Percentiles rank a stretch among this genome's conserved stretches.
These are phyloP conservation scores for Neurospora sp. DNA, from an alignment of 495 filamentous ascomycete genomes.

Conservation along the genomic window DNA sequence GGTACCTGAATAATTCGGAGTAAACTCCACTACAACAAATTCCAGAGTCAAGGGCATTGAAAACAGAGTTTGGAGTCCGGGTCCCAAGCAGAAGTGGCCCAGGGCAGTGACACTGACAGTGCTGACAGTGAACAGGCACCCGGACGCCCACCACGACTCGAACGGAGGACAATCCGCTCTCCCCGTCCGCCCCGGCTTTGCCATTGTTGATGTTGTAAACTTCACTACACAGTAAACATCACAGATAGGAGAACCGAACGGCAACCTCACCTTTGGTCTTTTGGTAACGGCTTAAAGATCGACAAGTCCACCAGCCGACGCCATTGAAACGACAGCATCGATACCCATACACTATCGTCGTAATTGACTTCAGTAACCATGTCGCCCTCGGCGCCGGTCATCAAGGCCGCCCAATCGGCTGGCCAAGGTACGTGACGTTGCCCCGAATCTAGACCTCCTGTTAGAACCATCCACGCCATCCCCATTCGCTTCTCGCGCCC, in stretches of 20 bases:
- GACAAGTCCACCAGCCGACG: not conserved
- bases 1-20: not conserved
- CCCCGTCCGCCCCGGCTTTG: not conserved
- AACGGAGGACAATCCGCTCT: not conserved
- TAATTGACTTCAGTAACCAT: constrained; percentile 9
- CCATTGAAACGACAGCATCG: not conserved
- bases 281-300: not conserved
- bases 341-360: not conserved
- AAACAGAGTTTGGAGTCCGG: not conserved
- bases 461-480: not conserved
- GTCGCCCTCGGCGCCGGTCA: constrained; percentile 17
- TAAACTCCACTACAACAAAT: not conserved
- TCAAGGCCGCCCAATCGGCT: constrained; percentile 16
- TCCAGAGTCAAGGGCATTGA: not conserved
- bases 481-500: not conserved
- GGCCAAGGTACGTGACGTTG: constrained; percentile 12
- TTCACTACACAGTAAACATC: not conserved
- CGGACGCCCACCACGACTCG: not conserved
- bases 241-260: not conserved
- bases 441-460: not conserved
- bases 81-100: not conserved
- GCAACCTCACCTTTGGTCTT: not conserved
- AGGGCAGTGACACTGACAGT: not conserved
- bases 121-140: not conserved
- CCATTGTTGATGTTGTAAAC: not conserved